A percentile compares a stretch with the other conserved stretches of the same genome.
Conservation (phyloP, 148 eudicot species). For the Silene latifolia region DNA sequence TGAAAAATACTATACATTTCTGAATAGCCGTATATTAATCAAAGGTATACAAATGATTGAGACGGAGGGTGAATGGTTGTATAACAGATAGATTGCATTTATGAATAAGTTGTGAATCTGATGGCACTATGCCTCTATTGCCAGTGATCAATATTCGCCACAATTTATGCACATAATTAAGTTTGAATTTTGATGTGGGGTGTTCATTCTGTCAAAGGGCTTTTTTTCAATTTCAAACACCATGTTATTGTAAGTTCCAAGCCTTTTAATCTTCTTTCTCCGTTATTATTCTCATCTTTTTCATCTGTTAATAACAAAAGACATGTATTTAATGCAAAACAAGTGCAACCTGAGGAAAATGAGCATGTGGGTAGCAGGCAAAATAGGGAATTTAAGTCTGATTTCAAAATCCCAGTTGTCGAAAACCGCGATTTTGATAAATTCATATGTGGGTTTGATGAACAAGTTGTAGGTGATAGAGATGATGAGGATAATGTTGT, state of each 20-base stretch:
- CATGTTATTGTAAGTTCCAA: neutral
- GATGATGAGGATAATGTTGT: neutral
- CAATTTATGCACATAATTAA: too few relatives aligned
- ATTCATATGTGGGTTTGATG: slow-evolving; percentile 8
- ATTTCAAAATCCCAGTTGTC: neutral
- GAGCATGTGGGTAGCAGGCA: slow-evolving; percentile 17
- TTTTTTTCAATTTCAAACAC: neutral
- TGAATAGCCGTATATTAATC: too few relatives aligned
- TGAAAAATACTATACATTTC: too few relatives aligned
- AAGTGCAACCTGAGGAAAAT: slow-evolving; percentile 3
- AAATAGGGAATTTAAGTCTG: neutral
- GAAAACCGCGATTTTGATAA: slow-evolving; percentile 10
- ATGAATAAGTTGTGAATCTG: too few relatives aligned
- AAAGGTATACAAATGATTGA: too few relatives aligned
- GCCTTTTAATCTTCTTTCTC: slow-evolving; percentile 12
- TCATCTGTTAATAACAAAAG: slow-evolving; percentile 6
- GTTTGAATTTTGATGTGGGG: slow-evolving; percentile 11
- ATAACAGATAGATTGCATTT: too few relatives aligned
- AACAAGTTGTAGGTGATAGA: neutral
- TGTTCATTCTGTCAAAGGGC: slow-evolving; percentile 7
- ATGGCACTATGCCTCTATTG: too few relatives aligned
- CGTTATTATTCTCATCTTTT: slow-evolving; percentile 7
- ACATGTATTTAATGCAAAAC: slow-evolving; percentile 2
- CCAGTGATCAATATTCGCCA: too few relatives aligned
- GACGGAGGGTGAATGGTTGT: too few relatives aligned